Evolutionary conservation across 179 eudicot genomes (phyloP).

Genomic region (Spinacia oleracea): DNA sequence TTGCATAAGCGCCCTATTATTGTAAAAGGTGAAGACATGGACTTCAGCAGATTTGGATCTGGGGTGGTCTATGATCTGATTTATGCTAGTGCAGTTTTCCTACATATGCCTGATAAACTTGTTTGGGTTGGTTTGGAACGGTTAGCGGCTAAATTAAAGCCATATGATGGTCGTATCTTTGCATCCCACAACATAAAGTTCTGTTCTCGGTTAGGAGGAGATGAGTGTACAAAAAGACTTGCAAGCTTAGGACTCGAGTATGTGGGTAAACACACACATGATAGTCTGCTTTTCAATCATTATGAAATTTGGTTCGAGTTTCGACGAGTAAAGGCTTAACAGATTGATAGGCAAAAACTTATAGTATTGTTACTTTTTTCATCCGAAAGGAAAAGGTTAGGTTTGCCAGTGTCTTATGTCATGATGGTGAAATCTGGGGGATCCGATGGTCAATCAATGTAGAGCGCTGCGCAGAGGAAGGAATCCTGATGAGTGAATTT

Average conservation of each 20-base stretch:
- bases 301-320: conserved; percentile 97
- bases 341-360: background rate
- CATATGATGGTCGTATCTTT: conserved; percentile 75
- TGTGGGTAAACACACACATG: conserved; percentile 81
- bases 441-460: background rate
- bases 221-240: conserved; percentile 77
- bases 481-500: background rate
- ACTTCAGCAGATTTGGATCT: conserved; percentile 72
- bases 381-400: background rate
- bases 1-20: conserved; percentile 81
- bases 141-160: conserved; percentile 61
- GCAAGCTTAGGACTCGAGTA: conserved; percentile 73
- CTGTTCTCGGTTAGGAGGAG: conserved; percentile 90
- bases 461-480: background rate
- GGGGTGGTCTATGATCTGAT: conserved; percentile 71
- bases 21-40: conserved; percentile 95
- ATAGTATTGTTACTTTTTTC: background rate
- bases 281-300: conserved; percentile 92
- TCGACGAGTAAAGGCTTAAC: conserved; percentile 52
- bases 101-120: conserved; percentile 94
- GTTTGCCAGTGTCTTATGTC: background rate
- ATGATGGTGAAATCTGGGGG: conserved; percentile 4
- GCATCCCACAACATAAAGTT: conserved; percentile 95
- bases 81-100: conserved; percentile 96
- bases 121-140: conserved; percentile 93